Base-by-base conservation (phyloP, 345 rosid genomes). In the Eucalyptus rudis region DNA sequence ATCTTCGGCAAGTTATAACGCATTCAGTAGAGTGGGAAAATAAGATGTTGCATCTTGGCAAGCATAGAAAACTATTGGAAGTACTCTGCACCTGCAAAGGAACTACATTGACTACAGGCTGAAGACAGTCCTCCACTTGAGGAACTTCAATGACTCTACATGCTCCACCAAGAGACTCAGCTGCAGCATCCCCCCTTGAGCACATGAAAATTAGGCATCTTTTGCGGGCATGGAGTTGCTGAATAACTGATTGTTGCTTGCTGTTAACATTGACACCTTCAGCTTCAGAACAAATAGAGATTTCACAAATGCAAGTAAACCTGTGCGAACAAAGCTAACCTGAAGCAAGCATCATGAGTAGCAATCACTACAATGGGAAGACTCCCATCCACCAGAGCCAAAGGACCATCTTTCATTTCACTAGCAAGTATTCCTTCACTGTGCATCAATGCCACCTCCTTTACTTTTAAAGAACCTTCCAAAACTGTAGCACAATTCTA, bases 381-480 rank as follows among this genome's bases (percentile, higher is more conserved):
- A 93, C 92, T 95, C 92, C 96, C 97, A 87, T 96, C 99, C 51
- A 96, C 99, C 51, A 95, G 90, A 87, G 99, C 99, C 90, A 96
- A 91, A 89, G 99, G 97, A 87, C 98, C 99, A 76, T 97, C 98
- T 92, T 97, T 97, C 98, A 97, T 91, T 91, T 97, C 99, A 90
- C 99, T 98, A 44, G 99, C 99, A 86, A 95, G 98, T 88, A 97
- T 95, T 52, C 98, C 99, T 91, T 95, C 99, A 50, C 98, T 96
- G 90, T 97, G 99, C 99, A 97, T 95, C 44, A 96, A 98, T 54
- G 99, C 93, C 59, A 97, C 99, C 92, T 97, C 99, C 91, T 97
- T 97, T 68, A 97, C 99, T 91, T 97, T 97, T 86, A 97, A 87
- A 49, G 99, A 99, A 90, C 99, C 99, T 92, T 97, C 99, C 90